Evolutionary conservation across 225 moss, liverwort and hornwort species (phyloP), one percentile per base, ranked within the genome.

Genomic region (Thuidium tamariscinum): DNA sequence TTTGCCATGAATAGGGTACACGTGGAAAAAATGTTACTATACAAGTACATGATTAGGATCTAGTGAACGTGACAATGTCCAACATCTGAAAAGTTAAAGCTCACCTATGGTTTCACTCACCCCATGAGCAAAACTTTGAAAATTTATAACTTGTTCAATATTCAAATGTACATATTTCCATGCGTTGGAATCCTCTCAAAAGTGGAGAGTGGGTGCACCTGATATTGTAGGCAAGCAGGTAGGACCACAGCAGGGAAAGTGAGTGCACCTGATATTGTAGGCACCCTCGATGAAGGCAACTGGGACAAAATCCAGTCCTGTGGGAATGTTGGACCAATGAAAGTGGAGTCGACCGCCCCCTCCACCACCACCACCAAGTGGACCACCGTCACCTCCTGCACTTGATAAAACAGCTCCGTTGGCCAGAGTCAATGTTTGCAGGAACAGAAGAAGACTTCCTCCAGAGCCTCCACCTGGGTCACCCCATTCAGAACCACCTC

Each of bases 401-500:
- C 94, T 94, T 54, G 76, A 76, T 76, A 76, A 76, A 36, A 76
- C 76, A 54, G 76, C 76, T 76, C 76, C 76, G 23, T 54, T 10
- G 76, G 15, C 76, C 76, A 76, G 76, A 76, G 54, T 93, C 83
- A 98, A 89, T 49, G 94, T 87, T 91, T 97, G 97, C 90, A 98
- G 89, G 85, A 98, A 97, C 17, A 98, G 88, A 66, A 98, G 92
- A 36, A 98, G 91, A 86, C 95, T 98, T 70, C 98, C 98, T 39
- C 98, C 98, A 63, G 98, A 98, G 85, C 97, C 98, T 86, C 98
- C 98, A 63, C 98, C 98, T 67, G 97, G 92, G 82, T 95, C 98
- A 69, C 95, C 94, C 57, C 54, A 25, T 54, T 76, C 76, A 54
- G 76, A 76, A 86, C 83, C 59, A 19, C 85, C 86, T 87, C 79